phyloP scores from a whole-genome alignment of 2,329 filamentous ascomycete genomes.

The Sporothrix euskadiensis region DNA sequence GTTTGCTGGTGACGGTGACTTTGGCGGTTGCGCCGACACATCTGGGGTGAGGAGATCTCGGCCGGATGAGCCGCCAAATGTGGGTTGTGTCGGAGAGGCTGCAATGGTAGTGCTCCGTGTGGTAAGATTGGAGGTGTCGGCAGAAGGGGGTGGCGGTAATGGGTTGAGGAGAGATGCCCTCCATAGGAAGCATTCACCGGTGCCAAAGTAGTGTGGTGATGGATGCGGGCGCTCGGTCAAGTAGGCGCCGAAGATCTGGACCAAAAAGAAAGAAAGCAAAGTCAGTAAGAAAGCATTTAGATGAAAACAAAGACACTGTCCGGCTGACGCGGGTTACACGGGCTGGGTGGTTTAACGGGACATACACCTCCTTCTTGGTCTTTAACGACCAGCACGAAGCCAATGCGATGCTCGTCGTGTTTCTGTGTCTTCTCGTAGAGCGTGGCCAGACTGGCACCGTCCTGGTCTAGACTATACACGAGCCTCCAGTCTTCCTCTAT shows the following conservation, averaged over 20 bases:
- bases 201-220: slow-evolving; percentile 84
- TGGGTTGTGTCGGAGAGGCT: slow-evolving; percentile 34
- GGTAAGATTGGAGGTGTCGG: slow-evolving; percentile 51
- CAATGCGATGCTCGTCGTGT: slow-evolving; percentile 69
- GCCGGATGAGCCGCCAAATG: slow-evolving; percentile 26
- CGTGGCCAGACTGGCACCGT: slow-evolving; percentile 84
- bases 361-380: slow-evolving; percentile 74
- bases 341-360: slow-evolving; percentile 31
- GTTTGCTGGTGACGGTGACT: slow-evolving; percentile 27
- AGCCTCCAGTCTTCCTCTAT: slow-evolving; percentile 85
- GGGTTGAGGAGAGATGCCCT: slow-evolving; percentile 67
- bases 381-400: slow-evolving; percentile 84
- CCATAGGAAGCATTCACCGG: slow-evolving; percentile 95
- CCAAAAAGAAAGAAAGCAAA: neutral
- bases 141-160: slow-evolving; percentile 68
- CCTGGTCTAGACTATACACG: slow-evolving; percentile 85
- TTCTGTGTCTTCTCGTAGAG: slow-evolving; percentile 77
- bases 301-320: too few relatives aligned
- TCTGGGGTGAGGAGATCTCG: slow-evolving; percentile 31
- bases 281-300: slow-evolving; percentile 4
- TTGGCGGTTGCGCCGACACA: slow-evolving; percentile 3
- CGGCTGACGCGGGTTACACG: neutral
- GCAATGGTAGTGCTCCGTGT: slow-evolving; percentile 47
- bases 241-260: slow-evolving; percentile 84
- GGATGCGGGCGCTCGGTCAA: slow-evolving; percentile 86